These are phyloP conservation scores for Dictyostelium discoideum DNA, from an alignment of 78 protist genomes.

Conservation along the genomic window DNA sequence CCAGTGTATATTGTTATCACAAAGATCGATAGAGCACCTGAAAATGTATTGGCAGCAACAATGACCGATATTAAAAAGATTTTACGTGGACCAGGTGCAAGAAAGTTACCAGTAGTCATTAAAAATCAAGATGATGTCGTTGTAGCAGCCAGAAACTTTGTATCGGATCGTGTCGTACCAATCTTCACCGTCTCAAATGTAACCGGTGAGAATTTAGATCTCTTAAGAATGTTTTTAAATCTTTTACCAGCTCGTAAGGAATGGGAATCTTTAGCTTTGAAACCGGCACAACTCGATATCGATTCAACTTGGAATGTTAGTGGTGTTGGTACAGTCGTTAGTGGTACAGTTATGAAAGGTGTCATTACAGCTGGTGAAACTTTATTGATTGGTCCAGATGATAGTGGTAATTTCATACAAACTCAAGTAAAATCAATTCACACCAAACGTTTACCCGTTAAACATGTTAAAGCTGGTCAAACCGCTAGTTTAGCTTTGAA, in stretches of 20 bases:
- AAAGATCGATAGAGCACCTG: slow-evolving; percentile 95
- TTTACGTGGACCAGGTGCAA: slow-evolving; percentile 75
- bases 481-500: slow-evolving; percentile 91
- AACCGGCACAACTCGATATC: slow-evolving; percentile 79
- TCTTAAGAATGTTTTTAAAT: slow-evolving; percentile 89
- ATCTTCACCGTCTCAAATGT: slow-evolving; percentile 92
- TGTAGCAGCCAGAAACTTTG: slow-evolving; percentile 79
- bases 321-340: slow-evolving; percentile 95
- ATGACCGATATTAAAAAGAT: slow-evolving; percentile 83
- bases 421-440: slow-evolving; percentile 87
- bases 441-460: slow-evolving; percentile 82
- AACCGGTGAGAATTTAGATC: slow-evolving; percentile 90
- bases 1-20: slow-evolving; percentile 94
- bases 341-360: slow-evolving; percentile 92
- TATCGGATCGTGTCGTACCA: slow-evolving; percentile 89
- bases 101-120: slow-evolving; percentile 91
- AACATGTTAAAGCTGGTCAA: slow-evolving; percentile 89
- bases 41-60: slow-evolving; percentile 84
- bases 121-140: slow-evolving; percentile 90
- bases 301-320: slow-evolving; percentile 49
- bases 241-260: slow-evolving; percentile 85
- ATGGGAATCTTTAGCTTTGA: slow-evolving; percentile 52
- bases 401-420: slow-evolving; percentile 82
- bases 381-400: slow-evolving; percentile 93
- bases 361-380: slow-evolving; percentile 57